A percentile compares a stretch with the other conserved stretches of the same genome.
phyloP scores from a whole-genome alignment of 2,329 filamentous ascomycete genomes.

The Rhynchosporium graminicola region DNA sequence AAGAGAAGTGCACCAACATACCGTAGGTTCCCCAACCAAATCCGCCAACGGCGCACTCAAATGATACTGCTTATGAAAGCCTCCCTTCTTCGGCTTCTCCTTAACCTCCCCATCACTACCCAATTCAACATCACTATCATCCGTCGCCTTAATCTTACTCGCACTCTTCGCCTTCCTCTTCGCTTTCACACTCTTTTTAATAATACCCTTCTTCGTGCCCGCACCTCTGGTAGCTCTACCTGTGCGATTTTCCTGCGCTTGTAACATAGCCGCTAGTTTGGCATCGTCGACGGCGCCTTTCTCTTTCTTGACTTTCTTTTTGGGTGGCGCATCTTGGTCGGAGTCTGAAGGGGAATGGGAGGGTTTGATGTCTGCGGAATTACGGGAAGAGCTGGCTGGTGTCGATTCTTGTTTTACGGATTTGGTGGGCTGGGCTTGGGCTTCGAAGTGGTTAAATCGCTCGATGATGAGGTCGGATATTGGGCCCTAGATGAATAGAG shows the following conservation, averaged over 20 bases:
- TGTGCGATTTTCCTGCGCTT: slow-evolving; percentile 84
- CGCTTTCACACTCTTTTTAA: slow-evolving; percentile 15
- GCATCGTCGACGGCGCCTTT: slow-evolving; percentile 72
- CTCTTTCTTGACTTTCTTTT: slow-evolving; percentile 67
- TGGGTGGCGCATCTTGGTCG: slow-evolving; percentile 42
- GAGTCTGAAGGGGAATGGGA: slow-evolving; percentile 30
- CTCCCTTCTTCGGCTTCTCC: slow-evolving; percentile 74
- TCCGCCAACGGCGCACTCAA: slow-evolving; percentile 70
- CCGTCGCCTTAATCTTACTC: slow-evolving; percentile 73
- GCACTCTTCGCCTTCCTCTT: slow-evolving; percentile 63
- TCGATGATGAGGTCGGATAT: slow-evolving; percentile 56
- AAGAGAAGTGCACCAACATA: slow-evolving; percentile 43
- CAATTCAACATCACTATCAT: slow-evolving; percentile 75
- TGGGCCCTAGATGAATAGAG: slow-evolving; percentile 43
- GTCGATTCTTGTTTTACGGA: slow-evolving; percentile 28
- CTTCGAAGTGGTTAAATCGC: slow-evolving; percentile 50
- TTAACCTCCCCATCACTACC: slow-evolving; percentile 58
- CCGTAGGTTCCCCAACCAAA: slow-evolving; percentile 68
- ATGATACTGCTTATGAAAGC: slow-evolving; percentile 85
- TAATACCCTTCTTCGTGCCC: slow-evolving; percentile 49
- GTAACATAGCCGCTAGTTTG: slow-evolving; percentile 79
- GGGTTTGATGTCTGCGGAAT: slow-evolving; percentile 14
- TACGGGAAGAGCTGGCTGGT: slow-evolving; percentile 21
- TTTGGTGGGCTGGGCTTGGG: slow-evolving; percentile 12
- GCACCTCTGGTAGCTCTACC: slow-evolving; percentile 74